phyloP scores from a whole-genome alignment of 345 rosid genomes.

The Eucalyptus cloeziana region DNA sequence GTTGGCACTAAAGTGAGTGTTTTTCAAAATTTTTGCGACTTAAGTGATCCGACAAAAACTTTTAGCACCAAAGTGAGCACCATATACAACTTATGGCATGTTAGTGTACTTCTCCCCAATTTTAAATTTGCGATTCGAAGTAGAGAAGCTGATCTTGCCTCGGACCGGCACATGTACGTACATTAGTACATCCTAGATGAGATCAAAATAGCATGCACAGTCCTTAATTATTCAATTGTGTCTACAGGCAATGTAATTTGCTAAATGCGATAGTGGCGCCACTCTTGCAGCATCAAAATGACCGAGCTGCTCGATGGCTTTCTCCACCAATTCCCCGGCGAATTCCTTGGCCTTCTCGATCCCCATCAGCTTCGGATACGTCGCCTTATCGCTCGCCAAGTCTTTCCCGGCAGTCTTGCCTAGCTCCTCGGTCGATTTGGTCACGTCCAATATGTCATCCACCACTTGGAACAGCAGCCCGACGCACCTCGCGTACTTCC shows the following conservation, averaged over 20 bases:
- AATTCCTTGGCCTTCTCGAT: conserved; percentile 12
- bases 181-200: not conserved
- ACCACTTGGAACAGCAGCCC: conserved; percentile 24
- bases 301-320: conserved; percentile 16
- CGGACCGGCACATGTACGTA: not conserved
- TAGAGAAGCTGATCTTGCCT: not conserved
- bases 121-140: not conserved
- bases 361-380: conserved; percentile 24
- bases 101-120: not conserved
- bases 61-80: too few species aligned
- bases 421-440: conserved; percentile 12
- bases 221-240: conserved; percentile 1
- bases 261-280: conserved; percentile 13
- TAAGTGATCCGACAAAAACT: too few species aligned
- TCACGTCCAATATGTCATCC: conserved; percentile 20
- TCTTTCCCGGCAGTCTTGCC: conserved; percentile 33
- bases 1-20: too few species aligned
- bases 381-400: conserved; percentile 16
- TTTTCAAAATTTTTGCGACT: too few species aligned
- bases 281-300: conserved; percentile 13
- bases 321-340: conserved; percentile 2
- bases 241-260: conserved; percentile 10
- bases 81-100: too few species aligned
- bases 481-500: conserved; percentile 14
- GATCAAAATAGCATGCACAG: not conserved